Evolutionary conservation across 371 early-diverging fungal species (phyloP).

Genomic region (Vairimorpha ceranae): DNA sequence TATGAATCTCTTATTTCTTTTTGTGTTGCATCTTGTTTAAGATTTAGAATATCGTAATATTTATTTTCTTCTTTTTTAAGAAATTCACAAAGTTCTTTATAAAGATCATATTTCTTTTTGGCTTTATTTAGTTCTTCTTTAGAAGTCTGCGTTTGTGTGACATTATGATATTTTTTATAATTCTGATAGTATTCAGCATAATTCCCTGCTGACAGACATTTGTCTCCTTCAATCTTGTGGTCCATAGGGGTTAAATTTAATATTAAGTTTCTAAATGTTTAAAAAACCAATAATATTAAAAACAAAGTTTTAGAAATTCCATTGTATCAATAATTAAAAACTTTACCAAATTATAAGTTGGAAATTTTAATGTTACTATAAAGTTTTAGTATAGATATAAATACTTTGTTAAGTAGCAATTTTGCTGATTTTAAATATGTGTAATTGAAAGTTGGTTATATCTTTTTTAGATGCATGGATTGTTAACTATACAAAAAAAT

Average conservation of each 20-base stretch:
- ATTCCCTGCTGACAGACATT: slow-evolving; percentile 4
- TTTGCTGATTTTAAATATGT: too few relatives aligned
- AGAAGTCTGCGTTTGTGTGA: slow-evolving; percentile 7
- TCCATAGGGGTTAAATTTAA: slow-evolving; percentile 24
- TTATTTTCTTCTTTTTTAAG: slow-evolving; percentile 38
- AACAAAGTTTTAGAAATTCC: too few relatives aligned
- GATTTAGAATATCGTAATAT: slow-evolving; percentile 67
- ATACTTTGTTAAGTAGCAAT: too few relatives aligned
- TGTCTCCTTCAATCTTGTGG: slow-evolving; percentile 16
- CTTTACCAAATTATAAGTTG: too few relatives aligned
- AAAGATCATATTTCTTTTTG: slow-evolving; percentile 13
- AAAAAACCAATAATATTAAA: too few relatives aligned
- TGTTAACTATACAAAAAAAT: too few relatives aligned
- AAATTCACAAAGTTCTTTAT: slow-evolving; percentile 35
- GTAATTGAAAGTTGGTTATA: too few relatives aligned
- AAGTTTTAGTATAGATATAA: neutral
- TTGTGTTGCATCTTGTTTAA: slow-evolving; percentile 72
- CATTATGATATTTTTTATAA: slow-evolving; percentile 10
- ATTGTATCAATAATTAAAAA: too few relatives aligned
- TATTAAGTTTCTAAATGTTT: too few relatives aligned
- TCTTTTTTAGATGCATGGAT: too few relatives aligned
- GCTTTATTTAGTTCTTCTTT: slow-evolving; percentile 25
- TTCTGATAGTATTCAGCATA: slow-evolving; percentile 26
- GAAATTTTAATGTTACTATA: too few relatives aligned
- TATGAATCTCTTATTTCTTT: slow-evolving; percentile 86